phyloP scores from a whole-genome alignment of 2,329 filamentous ascomycete species.

The Sclerotinia spermophila region DNA sequence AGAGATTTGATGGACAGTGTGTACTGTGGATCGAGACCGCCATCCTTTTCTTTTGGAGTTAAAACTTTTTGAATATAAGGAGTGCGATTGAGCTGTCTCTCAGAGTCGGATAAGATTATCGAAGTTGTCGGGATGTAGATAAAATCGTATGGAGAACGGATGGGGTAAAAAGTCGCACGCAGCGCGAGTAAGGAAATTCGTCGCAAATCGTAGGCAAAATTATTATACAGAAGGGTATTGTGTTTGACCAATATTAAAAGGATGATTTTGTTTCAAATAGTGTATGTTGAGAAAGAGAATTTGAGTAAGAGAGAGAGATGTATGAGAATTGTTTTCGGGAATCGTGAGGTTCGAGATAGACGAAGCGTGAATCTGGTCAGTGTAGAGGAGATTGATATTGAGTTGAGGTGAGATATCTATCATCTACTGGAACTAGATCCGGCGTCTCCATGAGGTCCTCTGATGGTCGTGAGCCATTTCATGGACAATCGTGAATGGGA shows the following conservation, averaged over 20 bases:
- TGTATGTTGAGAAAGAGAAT: conserved; percentile 4
- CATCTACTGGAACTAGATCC: not conserved
- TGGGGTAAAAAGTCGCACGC: conserved; percentile 15
- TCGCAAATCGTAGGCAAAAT: conserved; percentile 20
- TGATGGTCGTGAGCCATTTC: conserved; percentile 16
- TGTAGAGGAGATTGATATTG: conserved; percentile 6
- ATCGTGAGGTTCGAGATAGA: conserved; percentile 19
- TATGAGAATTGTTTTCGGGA: not conserved
- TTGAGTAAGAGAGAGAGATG: not conserved
- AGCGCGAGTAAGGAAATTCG: conserved; percentile 21
- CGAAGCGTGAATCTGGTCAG: not conserved
- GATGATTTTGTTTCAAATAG: conserved; percentile 15
- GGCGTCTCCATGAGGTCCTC: conserved; percentile 14
- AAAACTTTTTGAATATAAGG: conserved; percentile 19
- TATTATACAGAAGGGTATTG: conserved; percentile 18
- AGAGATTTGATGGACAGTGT: conserved; percentile 20
- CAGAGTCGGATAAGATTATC: conserved; percentile 2
- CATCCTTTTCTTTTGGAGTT: not conserved
- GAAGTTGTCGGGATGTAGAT: conserved; percentile 19
- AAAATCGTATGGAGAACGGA: conserved; percentile 9
- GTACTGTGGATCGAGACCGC: conserved; percentile 32
- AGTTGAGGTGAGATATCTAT: not conserved
- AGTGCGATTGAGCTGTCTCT: conserved; percentile 16
- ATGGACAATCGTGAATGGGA: conserved; percentile 18
- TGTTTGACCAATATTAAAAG: conserved; percentile 18